Base-by-base conservation (phyloP, 2,329 filamentous ascomycete genomes). In the Botrytis aclada region DNA sequence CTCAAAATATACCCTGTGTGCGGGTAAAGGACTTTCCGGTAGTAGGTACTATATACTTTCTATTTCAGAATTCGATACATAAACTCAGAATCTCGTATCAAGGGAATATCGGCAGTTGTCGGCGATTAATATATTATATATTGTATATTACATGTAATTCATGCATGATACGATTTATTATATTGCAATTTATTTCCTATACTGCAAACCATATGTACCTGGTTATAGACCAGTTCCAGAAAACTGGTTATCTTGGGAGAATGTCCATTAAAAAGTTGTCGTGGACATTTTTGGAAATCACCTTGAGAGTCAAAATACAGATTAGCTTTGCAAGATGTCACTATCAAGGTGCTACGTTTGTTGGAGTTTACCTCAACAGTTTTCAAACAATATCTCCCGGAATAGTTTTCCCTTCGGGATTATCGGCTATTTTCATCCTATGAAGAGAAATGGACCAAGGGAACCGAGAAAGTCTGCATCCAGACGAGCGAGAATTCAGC, bases 91-190 rank as follows among this genome's bases (percentile, higher is more conserved):
- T 34, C 47, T 41, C 63, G 34, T 72, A 41, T 45, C 51, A 64
- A 45, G 62, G 58, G 32, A 66, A 54, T 43, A 65, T 60, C 61
- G 72, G 72, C 69, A 70, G 43, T 70, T 70, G 67, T 70, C 69
- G 69, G 72, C 64, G 74, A 67, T 69, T 72, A 75, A 76, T 75
- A 51, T 75, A 62, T 69, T 56, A 73, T 72, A 43, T 74, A 69
- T 67, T 65, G 45, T 67, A 71, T 61, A 69, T 69, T 67, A 51
- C 34, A 72, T 64, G 45, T 29, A 60, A 64, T 14, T 72, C 54
- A 69, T 67, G 69, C 69, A 70, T 70, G 69, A 66, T 72, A 64
- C 72, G 62, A 65, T 43, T 74, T 69, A 67, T 65, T 67, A 72
- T 60, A 72, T 56, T 67, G 63, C 61, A 72, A 67, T 70, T 45